Base-by-base conservation (phyloP, 495 filamentous ascomycete genomes). In the Schizothecium vesticola region DNA sequence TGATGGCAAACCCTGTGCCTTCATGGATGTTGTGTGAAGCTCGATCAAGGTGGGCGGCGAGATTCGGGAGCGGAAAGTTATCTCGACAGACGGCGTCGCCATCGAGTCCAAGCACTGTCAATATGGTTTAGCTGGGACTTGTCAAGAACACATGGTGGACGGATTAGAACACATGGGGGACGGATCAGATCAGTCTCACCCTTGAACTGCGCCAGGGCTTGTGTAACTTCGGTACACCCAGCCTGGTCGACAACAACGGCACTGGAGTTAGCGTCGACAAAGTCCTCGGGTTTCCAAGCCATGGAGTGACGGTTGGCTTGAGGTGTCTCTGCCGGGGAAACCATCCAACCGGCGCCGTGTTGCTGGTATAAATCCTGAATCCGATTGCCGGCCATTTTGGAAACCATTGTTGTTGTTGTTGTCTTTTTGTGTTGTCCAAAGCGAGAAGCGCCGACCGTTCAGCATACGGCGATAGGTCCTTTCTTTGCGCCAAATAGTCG, bases 1-100 rank as follows among this genome's bases (percentile, higher is more conserved):
- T 68, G 12, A 87, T 77, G 51, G 74, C 78, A 31, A 87, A 75
- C 1, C 86, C 86, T 16, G 72, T 74, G 12, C 83, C 84, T 43
- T 74, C 63, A 60, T 86, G 77, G 26, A 85, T 64, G 21, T 74
- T 69, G 23, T 36, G 31, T 5, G 76, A 75, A 29, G 76, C 77
- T 60, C 73, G 58, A 7, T 76, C 63, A 29, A 61, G 59, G 8
- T 19, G 13, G 21, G n/a, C 13, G 19, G 26, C 28, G 13, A 61
- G 28, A 33, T 23, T 73, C 0, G 81, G 81, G 4, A 86, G 78
- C 0, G 75, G 75, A 69, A 86, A 86, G 55, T 65, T 75, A 9
- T 74, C 69, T 0, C 59, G 67, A 11, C 51, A 74, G 56, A 80
- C 71, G 21, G 76, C 70, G 59, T 80, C 78, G 7, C 76, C 76